Evolutionary conservation across 164 flowering plant species (phyloP), one percentile per base, ranked within the genome.

Genomic region (Kingdonia uniflora): DNA sequence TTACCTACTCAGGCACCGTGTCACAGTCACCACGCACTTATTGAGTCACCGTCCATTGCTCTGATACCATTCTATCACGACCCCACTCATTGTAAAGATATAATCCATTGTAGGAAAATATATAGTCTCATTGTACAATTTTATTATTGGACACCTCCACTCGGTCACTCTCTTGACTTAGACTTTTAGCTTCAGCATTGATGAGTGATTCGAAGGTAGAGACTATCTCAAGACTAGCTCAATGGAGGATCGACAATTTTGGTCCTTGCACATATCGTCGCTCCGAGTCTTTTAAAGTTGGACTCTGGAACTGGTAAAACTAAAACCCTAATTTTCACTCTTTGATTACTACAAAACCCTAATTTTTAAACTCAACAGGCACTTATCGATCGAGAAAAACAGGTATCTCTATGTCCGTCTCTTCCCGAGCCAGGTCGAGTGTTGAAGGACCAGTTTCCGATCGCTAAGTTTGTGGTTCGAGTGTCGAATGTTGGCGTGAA

Each of bases 241-340:
- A 86, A 52, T 90, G 97, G 97, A 78, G 67, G 67, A 73, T 86
- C 63, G 95, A 86, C 7, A 78, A 66, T 63, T 80, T 79, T 44
- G 90, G 94, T 0, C 79, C 85, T 29, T 72, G 78, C 53, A 71
- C 91, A 57, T 84, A 70, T 79, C 74, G 73, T 42, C 76, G 77
- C 37, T 90, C 97, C 66, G 95, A 90, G 6, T 71, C 87, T 11
- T 90, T 90, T 77, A 86, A 75, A 61, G 54, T 86, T 65, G 97
- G 95, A 6, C 65, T 84, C 44, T 89, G 97, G 97, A 89, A 82
- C 74, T 89, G 97, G 97, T 89, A 69, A 40, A 29, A 29, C 8
- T 8, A 4, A 29, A 29, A 29, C 4, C n/a, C 4, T 29, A 3
- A 29, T 29, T 8, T 29, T 29, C 35, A 29, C 4, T 29, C 4